phyloP scores from a whole-genome alignment of 225 moss, liverwort and hornwort species.

The Neckera pumila region DNA sequence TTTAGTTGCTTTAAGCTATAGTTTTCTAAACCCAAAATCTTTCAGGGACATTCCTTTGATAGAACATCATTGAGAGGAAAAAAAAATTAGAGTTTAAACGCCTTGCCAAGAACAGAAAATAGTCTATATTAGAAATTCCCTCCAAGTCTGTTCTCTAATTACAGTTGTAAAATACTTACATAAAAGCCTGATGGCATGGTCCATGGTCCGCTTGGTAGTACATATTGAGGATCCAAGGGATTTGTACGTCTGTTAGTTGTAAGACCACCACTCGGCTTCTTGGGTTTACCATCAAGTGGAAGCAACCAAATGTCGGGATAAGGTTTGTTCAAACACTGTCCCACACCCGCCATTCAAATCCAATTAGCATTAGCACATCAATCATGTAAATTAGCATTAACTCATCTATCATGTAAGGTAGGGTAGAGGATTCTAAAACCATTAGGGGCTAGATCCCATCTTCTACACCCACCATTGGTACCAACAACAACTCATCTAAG shows the following conservation, averaged over 20 bases:
- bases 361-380: background rate
- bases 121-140: background rate
- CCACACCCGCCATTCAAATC: background rate
- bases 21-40: background rate
- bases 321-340: constrained; percentile 79
- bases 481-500: background rate
- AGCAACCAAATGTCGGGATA: constrained; percentile 68
- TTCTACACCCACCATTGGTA: rapidly evolving
- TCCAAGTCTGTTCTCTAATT: background rate
- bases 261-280: constrained; percentile 7
- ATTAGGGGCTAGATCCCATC: rapidly evolving
- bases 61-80: background rate
- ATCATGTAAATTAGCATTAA: background rate
- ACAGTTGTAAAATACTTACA: background rate
- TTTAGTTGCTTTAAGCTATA: background rate
- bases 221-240: constrained; percentile 71
- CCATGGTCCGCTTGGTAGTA: constrained; percentile 46
- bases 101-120: background rate
- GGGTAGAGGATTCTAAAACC: background rate
- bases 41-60: background rate
- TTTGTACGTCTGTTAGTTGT: constrained; percentile 50
- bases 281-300: constrained; percentile 16
- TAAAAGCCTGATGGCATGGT: constrained; percentile 45
- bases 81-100: background rate
- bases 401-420: background rate